Evolutionary conservation across 495 filamentous ascomycete species (phyloP), one percentile per base, ranked within the genome.

Genomic region (Talaromyces adpressus): DNA sequence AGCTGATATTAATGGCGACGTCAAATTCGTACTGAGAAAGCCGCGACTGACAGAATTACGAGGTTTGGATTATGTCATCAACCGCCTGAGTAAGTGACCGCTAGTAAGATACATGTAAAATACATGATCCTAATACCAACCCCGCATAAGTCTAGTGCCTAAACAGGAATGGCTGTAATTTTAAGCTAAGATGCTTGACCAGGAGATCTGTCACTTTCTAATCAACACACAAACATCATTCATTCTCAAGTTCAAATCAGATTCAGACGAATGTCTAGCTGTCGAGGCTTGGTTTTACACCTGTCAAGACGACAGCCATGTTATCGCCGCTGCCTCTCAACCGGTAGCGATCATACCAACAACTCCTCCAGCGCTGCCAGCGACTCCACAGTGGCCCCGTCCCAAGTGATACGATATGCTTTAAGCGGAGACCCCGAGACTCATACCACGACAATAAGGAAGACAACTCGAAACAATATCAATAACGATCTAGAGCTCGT

Each of bases 321-420:
- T 36, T 25, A 29, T n/a, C 32, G 3, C 20, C 39, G 58, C 8
- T 30, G 23, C 8, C 45, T 20, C 7, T 52, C 60, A 11, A 49
- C 23, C 23, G 22, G 18, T 25, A 29, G 18, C 32, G 45, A 25
- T 53, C 60, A 30, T 62, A 25, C 18, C 58, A 20, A 61, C 58
- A 29, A 25, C 22, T 47, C 39, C 36, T 23, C 36, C 7, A 14
- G 34, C 22, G 16, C 16, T 47, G 39, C 32, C 39, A 61, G 16
- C 16, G 25, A 41, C 60, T 62, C 41, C 41, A 62, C 47, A 32
- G 23, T 53, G 60, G 45, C 71, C 12, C 68, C 72, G 16, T 71
- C 72, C 18, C 66, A 75, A 27, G 22, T 75, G 54, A 64, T 78
- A 23, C 72, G 74, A 52, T 74, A 70, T 52, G 66, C 67, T 16